A percentile compares a stretch with the other conserved stretches of the same genome.
phyloP scores from a whole-genome alignment of 352 stramenopile species.

The Blastocystis sp. region DNA sequence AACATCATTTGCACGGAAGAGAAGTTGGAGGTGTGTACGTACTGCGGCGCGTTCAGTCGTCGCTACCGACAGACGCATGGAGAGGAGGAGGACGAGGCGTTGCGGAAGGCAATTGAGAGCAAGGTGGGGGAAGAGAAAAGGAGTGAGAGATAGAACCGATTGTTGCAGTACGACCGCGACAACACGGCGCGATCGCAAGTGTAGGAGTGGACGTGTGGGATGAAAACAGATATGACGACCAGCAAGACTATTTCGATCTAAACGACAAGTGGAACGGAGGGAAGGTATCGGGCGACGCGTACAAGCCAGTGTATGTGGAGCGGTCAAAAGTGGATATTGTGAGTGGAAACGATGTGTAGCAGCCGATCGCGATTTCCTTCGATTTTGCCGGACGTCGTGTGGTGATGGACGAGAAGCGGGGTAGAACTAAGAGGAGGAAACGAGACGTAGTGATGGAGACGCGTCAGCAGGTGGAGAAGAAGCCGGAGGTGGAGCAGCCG shows the following conservation, averaged over 20 bases:
- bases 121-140: neutral
- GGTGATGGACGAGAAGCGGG: constrained; percentile 25
- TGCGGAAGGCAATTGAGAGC: constrained; percentile 28
- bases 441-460: constrained; percentile 5
- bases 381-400: constrained; percentile 24
- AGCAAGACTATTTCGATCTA: constrained; percentile 43
- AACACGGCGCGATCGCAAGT: constrained; percentile 35
- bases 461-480: neutral
- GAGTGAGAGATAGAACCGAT: neutral
- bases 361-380: constrained; percentile 42
- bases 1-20: constrained; percentile 48
- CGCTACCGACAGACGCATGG: neutral
- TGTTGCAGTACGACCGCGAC: constrained; percentile 22
- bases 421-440: neutral
- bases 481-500: neutral
- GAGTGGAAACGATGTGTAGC: neutral
- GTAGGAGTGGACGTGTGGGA: neutral
- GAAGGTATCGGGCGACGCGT: neutral
- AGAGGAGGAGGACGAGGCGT: neutral
- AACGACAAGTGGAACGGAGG: constrained; percentile 16
- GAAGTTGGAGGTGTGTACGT: constrained; percentile 34
- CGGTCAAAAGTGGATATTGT: neutral
- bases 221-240: constrained; percentile 12
- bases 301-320: constrained; percentile 34
- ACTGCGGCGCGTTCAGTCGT: constrained; percentile 24